phyloP scores from a whole-genome alignment of 345 rosid species.

The Populus simonii region DNA sequence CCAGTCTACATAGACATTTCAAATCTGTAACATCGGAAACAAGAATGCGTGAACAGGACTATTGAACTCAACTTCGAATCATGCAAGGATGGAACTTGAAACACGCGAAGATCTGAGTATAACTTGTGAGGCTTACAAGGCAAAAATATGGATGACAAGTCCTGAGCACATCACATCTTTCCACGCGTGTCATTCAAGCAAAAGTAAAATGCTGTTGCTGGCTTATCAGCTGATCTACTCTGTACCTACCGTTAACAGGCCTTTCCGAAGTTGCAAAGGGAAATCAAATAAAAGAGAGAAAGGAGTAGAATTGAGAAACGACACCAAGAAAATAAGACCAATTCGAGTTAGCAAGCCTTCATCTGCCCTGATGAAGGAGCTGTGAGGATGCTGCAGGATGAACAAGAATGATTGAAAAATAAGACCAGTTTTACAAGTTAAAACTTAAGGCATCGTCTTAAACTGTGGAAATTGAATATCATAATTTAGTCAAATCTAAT shows the following conservation, averaged over 20 bases:
- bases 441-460: too few species aligned
- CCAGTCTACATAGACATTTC: background rate
- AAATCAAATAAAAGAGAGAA: slow-evolving; percentile 7
- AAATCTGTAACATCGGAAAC: background rate
- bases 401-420: too few species aligned
- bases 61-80: background rate
- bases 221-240: slow-evolving; percentile 70
- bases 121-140: background rate
- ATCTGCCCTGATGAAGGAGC: too few species aligned
- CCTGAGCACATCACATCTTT: slow-evolving; percentile 42
- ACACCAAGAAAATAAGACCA: background rate
- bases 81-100: background rate
- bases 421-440: too few species aligned
- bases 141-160: background rate
- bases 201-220: slow-evolving; percentile 56
- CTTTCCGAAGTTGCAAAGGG: slow-evolving; percentile 49
- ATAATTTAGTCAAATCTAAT: too few species aligned
- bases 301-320: background rate
- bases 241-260: slow-evolving; percentile 54
- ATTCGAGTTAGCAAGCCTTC: too few species aligned
- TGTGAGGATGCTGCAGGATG: too few species aligned
- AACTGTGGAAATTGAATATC: too few species aligned
- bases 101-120: background rate
- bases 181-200: slow-evolving; percentile 54
- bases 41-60: too few species aligned